Evolutionary conservation across 352 stramenopile genomes (phyloP), one percentile per base, ranked within the genome.

Genomic region (Phytophthora colocasiae): DNA sequence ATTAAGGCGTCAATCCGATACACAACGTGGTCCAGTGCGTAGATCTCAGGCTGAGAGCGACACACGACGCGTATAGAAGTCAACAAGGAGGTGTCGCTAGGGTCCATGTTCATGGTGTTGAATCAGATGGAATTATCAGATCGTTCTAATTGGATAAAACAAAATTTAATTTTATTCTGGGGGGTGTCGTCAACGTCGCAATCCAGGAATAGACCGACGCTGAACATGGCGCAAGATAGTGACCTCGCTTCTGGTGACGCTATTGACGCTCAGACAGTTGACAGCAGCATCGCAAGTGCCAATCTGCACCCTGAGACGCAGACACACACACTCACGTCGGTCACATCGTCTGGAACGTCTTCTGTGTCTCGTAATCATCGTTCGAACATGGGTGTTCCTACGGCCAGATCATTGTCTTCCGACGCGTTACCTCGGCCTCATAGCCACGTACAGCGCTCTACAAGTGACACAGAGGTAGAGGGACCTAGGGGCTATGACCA

Each of bases 391-490:
- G 38, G 32, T 14, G 15, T 66, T 26, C 29, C 48, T 29, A 9
- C 27, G 3, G 17, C 46, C 31, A 15, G 15, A 7, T 40, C 15
- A 4, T 24, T 41, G 6, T 12, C 26, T 32, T 22, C 17, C 15
- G 63, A 76, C 54, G 50, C 52, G 2, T 58, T 76, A 6, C 56
- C 68, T 22, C 50, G 68, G 2, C 68, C 68, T 24, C 58, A 70
- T 24, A 44, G 31, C 32, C 53, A 34, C 22, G 40, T 50, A n/a
- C 63, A 58, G 8, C 57, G 53, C 48, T 57, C 34, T 38, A 50
- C 44, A 14, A 57, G 43, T 4, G 57, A 70, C 38, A 14, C 24
- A 1, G 50, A 63, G 47, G 41, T 57, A 19, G 53, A 66, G 10
- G 45, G 47, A 41, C 47, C 29, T 15, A 41, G 39, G 15, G 27